Base-by-base conservation (phyloP, 176 grass and related monocot species). In the Triticum urartu region DNA sequence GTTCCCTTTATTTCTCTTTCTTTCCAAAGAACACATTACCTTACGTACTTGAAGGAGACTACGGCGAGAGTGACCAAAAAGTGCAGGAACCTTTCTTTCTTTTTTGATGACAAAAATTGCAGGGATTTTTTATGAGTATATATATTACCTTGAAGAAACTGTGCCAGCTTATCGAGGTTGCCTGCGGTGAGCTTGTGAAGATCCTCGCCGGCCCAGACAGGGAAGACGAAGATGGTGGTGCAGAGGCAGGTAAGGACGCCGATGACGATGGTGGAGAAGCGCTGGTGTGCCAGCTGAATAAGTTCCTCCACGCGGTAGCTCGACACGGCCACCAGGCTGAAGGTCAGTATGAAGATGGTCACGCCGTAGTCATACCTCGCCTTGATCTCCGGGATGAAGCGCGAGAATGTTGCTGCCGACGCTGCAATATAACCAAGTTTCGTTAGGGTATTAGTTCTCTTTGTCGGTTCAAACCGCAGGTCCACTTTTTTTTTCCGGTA, bases 311-410 rank as follows among this genome's bases (percentile, higher is more conserved):
- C 93, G 32, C 96, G 88, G 87, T 94, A 98, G 91, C 96, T 98
- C 5, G 96, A 98, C 39, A 98, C 92, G 4, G 96, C 87, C 82
- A 98, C 96, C 15, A 98, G 87, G 89, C 96, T 94, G 88, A 98
- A 98, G 63, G 96, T 95, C 1, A 98, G 88, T 73, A 98, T 98
- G 81, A 98, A 98, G 82, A 98, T 98, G 33, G 90, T 94, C 35
- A 98, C 93, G 0, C 96, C 96, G 72, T 98, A 98, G 84, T 98
- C 96, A 68, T 98, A 98, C 84, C 76, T 32, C 18, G 93, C 96
- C 84, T 98, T 98, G n/a, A 98, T 68, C 90, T 91, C 93, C 65
- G 96, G 96, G 88, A 98, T 95, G 84, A 98, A 98, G 20, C 96
- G 88, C 56, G 92, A 91, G 87, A 98, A 98, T 2, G 96, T 98